Conservation (phyloP, 1,284 basidiomycete species). For the Mixia osmundae region DNA sequence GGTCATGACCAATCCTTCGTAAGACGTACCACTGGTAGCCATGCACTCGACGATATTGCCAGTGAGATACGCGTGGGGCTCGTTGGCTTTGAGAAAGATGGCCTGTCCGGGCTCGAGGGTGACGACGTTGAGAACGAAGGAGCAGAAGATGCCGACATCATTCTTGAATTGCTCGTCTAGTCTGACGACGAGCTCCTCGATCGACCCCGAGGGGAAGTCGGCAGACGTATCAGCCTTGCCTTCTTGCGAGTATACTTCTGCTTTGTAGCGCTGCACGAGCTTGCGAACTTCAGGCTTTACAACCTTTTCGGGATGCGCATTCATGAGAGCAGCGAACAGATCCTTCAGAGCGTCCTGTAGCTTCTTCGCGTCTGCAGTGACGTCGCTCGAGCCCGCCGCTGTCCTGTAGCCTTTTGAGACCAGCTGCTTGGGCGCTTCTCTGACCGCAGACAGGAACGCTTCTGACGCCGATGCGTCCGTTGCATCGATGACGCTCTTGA, state of each 20-base stretch:
- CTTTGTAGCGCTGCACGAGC: conserved; percentile 38
- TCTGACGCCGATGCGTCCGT: conserved; percentile 29
- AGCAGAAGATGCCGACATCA: conserved; percentile 86
- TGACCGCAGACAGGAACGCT: conserved; percentile 16
- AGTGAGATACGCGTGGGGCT: conserved; percentile 87
- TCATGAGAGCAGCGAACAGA: conserved; percentile 67
- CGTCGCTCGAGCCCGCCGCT: background rate
- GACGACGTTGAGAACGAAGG: conserved; percentile 74
- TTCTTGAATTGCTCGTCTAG: conserved; percentile 64
- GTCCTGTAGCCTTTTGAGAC: too few relatives aligned
- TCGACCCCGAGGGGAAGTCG: conserved; percentile 22
- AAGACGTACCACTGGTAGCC: conserved; percentile 7
- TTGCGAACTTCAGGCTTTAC: conserved; percentile 34
- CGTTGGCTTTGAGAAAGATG: conserved; percentile 82
- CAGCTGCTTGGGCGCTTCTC: too few relatives aligned
- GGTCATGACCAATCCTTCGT: background rate
- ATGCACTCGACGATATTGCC: too few relatives aligned
- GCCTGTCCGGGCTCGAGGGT: conserved; percentile 59
- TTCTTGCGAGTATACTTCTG: conserved; percentile 23
- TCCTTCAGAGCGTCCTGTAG: conserved; percentile 35
- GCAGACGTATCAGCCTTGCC: too few relatives aligned
- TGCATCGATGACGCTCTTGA: conserved; percentile 42
- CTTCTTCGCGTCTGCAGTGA: conserved; percentile 27
- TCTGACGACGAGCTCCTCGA: conserved; percentile 43
- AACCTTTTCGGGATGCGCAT: conserved; percentile 29